phyloP scores from a whole-genome alignment of 1,284 basidiomycete species.

The Dichomitus squalens region DNA sequence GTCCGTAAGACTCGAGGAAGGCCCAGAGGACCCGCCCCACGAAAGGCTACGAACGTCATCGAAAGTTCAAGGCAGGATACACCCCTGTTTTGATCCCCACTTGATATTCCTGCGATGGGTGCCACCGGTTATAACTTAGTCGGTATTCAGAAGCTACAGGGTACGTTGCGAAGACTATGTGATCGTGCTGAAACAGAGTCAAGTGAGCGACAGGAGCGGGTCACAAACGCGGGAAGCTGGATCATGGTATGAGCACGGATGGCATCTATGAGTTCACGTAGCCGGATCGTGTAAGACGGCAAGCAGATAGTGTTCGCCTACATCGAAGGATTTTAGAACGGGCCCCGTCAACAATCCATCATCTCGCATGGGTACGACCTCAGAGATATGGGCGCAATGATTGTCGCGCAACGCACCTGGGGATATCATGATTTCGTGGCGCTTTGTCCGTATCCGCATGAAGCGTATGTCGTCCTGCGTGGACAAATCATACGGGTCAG shows the following conservation, averaged over 20 bases:
- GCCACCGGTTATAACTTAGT: constrained; percentile 8
- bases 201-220: background rate
- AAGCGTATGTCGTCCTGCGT: constrained; percentile 84
- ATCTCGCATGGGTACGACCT: background rate
- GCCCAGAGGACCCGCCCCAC: no score
- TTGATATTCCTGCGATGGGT: no score
- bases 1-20: no score
- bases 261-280: constrained; percentile 28
- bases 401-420: constrained; percentile 63
- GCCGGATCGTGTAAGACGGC: constrained; percentile 83
- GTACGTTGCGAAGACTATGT: constrained; percentile 3
- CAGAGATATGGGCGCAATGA: background rate
- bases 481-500: background rate
- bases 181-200: constrained; percentile 14
- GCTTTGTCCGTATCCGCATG: constrained; percentile 87
- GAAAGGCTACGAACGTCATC: no score
- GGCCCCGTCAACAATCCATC: background rate
- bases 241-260: background rate
- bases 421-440: constrained; percentile 93
- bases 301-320: constrained; percentile 83
- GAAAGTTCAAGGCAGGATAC: no score
- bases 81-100: no score
- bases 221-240: background rate
- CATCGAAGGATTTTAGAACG: background rate
- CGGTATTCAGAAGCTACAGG: constrained; percentile 22